Evolutionary conservation across 306 rosid genomes (phyloP).

Genomic region (Acacia acuminata): DNA sequence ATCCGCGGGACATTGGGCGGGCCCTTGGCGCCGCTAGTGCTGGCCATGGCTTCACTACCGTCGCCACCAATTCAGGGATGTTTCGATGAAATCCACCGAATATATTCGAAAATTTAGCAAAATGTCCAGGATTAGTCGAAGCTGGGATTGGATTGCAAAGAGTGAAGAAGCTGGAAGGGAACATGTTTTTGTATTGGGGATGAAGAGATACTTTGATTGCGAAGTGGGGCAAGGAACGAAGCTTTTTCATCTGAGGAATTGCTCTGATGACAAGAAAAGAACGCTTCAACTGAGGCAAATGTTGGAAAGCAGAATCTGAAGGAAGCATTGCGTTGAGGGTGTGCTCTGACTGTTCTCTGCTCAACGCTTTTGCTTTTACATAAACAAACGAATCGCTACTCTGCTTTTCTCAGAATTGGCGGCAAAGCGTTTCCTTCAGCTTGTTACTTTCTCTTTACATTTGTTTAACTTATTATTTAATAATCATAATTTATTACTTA

Average conservation of each 20-base stretch:
- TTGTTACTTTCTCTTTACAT: background rate
- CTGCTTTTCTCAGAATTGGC: background rate
- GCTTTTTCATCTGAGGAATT: slow-evolving; percentile 26
- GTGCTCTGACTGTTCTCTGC: background rate
- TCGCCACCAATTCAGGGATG: slow-evolving; percentile 19
- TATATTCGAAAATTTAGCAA: background rate
- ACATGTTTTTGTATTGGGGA: slow-evolving; percentile 43
- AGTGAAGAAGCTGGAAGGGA: slow-evolving; percentile 38
- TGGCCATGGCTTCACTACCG: slow-evolving; percentile 44
- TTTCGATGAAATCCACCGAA: slow-evolving; percentile 9
- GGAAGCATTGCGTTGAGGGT: background rate
- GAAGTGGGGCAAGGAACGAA: slow-evolving; percentile 33
- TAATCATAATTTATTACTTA: background rate
- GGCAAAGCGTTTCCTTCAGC: background rate
- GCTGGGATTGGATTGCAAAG: slow-evolving; percentile 35
- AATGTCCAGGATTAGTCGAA: background rate
- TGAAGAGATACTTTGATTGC: slow-evolving; percentile 70
- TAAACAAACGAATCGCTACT: background rate
- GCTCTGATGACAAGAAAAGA: slow-evolving; percentile 70
- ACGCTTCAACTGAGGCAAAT: background rate
- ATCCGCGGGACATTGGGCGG: slow-evolving; percentile 45
- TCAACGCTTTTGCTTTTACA: background rate
- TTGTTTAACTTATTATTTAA: no score
- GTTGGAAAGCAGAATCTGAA: slow-evolving; percentile 1
- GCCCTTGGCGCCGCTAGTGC: slow-evolving; percentile 78